phyloP scores from a whole-genome alignment of 2,329 filamentous ascomycete genomes.

The Pseudogymnoascus sp. region DNA sequence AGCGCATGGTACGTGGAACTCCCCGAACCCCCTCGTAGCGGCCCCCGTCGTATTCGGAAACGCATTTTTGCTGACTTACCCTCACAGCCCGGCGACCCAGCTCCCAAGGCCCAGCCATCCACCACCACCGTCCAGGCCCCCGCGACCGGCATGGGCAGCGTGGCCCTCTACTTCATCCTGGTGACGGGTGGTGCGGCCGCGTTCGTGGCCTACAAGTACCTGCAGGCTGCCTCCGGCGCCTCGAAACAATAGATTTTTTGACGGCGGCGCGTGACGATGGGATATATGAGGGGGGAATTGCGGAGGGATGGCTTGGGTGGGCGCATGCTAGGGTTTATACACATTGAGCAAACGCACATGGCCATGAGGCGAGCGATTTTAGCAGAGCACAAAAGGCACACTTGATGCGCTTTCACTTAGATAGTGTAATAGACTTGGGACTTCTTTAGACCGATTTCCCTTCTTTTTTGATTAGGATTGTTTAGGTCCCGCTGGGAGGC shows the following conservation, averaged over 20 bases:
- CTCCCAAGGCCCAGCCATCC: slow-evolving; percentile 52
- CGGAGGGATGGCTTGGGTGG: not conserved
- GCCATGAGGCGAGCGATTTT: slow-evolving; percentile 1
- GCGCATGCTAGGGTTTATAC: slow-evolving; percentile 5
- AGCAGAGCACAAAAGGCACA: not conserved
- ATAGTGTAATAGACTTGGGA: slow-evolving; percentile 9
- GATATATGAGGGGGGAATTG: not conserved
- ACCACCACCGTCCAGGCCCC: slow-evolving; percentile 35
- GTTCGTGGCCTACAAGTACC: slow-evolving; percentile 79
- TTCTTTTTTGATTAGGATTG: not conserved
- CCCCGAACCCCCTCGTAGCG: slow-evolving; percentile 10
- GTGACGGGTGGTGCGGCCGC: slow-evolving; percentile 68
- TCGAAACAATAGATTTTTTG: not conserved
- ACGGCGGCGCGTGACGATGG: not conserved
- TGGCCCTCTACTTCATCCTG: slow-evolving; percentile 74
- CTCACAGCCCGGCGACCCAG: slow-evolving; percentile 65
- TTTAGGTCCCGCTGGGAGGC: not conserved
- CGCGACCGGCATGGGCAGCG: slow-evolving; percentile 50
- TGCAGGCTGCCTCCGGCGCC: slow-evolving; percentile 41
- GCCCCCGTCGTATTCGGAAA: slow-evolving; percentile 8
- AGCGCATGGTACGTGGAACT: slow-evolving; percentile 60
- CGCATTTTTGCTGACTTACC: slow-evolving; percentile 10
- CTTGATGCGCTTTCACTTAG: slow-evolving; percentile 7
- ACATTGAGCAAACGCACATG: slow-evolving; percentile 6
- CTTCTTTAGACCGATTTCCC: not conserved